Evolutionary conservation across 2,329 filamentous ascomycete species (phyloP), one percentile per base, ranked within the genome.

Genomic region (Xylariaceae sp.): DNA sequence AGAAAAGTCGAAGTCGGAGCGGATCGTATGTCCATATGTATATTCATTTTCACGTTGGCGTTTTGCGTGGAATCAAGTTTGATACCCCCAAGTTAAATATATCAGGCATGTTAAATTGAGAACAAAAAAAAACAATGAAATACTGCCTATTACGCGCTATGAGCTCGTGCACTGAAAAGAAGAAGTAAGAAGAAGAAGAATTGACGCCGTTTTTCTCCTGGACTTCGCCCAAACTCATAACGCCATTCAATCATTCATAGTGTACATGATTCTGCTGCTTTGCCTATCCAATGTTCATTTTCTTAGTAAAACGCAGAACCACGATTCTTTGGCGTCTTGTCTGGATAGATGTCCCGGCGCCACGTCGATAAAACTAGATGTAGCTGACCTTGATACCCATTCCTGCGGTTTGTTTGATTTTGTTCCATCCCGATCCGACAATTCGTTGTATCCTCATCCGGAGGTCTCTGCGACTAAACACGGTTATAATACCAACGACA

Each of bases 351-450:
- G 23, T 30, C 34, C 48, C 51, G 41, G 37, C 35, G 51, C 13
- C 17, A 15, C 2, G 11, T 41, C 23, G 11, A 53, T 56, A 44
- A 55, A 13, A 62, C 55, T 75, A 97, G 61, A 99, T 95, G 76
- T 97, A 97, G 73, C 89, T 96, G 69, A 97, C 92, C 78, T 97
- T 97, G 64, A 95, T 89, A 1, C 93, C 94, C 93, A 97, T 97
- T 1, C 92, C 92, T 3, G 93, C 87, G 0, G 94, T 97, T 51
- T 86, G 82, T 72, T 84, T 86, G 47, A 96, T 77, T 76, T 96
- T 97, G 57, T 84, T 82, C 91, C 91, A 96, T 8, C 85, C 86
- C 34, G 82, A 78, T 45, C 82, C 83, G 49, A 95, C 71, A 44
- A 92, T 78, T 57, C 86, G 81, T 71, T 86, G 82, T 41, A 97